Base-by-base conservation (phyloP, 768 basidiomycete species). In the Podaxis rugospora region DNA sequence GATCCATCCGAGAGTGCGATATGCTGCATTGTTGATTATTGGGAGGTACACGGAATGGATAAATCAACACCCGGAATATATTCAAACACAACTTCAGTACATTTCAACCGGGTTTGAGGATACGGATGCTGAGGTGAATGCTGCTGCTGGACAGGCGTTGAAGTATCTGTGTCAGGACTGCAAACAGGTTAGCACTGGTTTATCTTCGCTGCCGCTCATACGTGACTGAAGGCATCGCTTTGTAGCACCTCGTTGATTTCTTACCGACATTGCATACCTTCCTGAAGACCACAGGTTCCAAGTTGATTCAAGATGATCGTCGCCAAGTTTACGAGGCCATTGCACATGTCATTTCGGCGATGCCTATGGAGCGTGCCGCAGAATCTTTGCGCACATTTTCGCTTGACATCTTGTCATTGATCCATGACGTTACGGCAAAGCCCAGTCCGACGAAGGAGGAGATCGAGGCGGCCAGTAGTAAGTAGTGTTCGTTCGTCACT, bases 31-130 rank as follows among this genome's bases (percentile, higher is more conserved):
- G 49, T 83, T 99, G 59, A 95, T 99, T 67, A 89, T 98, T 62
- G 90, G 93, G 3, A 86, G 97, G 16, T 99, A 99, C 73, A 95
- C 95, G 18, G 92, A 96, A 73, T 99, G 97, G 97, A 91, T 95
- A 67, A 90, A 89, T 69, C 78, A 79, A 64, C 95, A 98, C 71
- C 91, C 96, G 1, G 78, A 86, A 36, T 94, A 97, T 69, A 90
- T 99, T 65, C 80, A 82, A 35, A 84, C 84, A 72, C 92, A 94
- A 70, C 78, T 99, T 21, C 88, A 90, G 68, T 98, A 96, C 71
- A 90, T 98, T 54, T 94, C 95, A 7, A 79, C 87, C 23, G 96
- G 97, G 1, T 98, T 98, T 67, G 89, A 95, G 64, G 87, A 89
- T 69, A 62, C 79, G 1, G 91, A 93, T 70, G 57, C 72, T 0